Evolutionary conservation across 305 asterid species (phyloP).

Genomic region (Coffea humblotiana): DNA sequence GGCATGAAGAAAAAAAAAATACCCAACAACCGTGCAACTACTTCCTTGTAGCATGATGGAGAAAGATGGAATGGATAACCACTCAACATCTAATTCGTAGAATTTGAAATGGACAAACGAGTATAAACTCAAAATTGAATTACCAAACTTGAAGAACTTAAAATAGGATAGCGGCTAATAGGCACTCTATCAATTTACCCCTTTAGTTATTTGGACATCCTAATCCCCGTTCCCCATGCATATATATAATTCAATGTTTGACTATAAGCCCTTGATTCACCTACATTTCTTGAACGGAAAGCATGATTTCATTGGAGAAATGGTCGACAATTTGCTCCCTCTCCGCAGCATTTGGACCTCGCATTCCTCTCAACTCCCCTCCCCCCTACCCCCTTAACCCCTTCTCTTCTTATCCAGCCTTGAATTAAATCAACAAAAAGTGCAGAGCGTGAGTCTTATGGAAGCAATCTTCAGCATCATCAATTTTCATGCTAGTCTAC

Average conservation of each 20-base stretch:
- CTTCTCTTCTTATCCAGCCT: neutral
- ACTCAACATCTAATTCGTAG: no score
- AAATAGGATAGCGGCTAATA: no score
- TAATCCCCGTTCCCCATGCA: neutral
- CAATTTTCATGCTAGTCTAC: constrained; percentile 16
- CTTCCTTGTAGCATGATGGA: no score
- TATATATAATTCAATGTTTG: constrained; percentile 15
- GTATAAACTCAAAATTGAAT: no score
- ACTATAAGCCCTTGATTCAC: constrained; percentile 21
- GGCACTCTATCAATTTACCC: neutral
- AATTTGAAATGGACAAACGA: no score
- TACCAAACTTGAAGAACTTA: no score
- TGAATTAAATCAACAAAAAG: neutral
- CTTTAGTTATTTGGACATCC: neutral
- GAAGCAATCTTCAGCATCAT: constrained; percentile 26
- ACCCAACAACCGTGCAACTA: no score
- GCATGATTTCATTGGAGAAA: constrained; percentile 38
- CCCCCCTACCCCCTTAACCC: neutral
- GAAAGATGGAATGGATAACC: no score
- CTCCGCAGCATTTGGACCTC: constrained; percentile 32
- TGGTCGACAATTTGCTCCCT: constrained; percentile 31
- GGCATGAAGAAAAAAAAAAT: no score
- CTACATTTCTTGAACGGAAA: constrained; percentile 29
- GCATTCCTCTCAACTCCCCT: constrained; percentile 11
- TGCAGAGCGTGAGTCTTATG: constrained; percentile 7